Evolutionary conservation across 1,284 basidiomycete species (phyloP), one percentile per base, ranked within the genome.

Genomic region (Boletus semigastroideus): DNA sequence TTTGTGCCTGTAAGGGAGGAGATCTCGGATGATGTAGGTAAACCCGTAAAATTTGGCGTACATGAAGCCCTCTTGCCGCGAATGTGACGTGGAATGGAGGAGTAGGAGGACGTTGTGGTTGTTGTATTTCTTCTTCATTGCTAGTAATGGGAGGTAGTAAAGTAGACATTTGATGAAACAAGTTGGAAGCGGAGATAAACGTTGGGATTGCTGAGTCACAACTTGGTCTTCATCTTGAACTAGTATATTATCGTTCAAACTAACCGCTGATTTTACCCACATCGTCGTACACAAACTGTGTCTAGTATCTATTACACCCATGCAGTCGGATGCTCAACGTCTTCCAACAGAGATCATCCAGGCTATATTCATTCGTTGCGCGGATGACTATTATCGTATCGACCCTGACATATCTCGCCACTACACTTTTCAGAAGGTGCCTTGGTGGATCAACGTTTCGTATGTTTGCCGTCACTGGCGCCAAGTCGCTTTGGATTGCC

Each of bases 71-170:
- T 63, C 87, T 74, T 42, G 80, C 79, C 33, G 78, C 68, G 64
- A 88, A 88, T 0, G 85, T 85, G 16, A 82, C 85, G 60, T 90
- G 78, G 9, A 76, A 75, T 31, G 87, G 86, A 14, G 87, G 87
- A 5, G 87, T 86, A 6, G 85, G 86, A n/a, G 82, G 83, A 17
- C 79, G 73, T 62, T 88, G 82, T n/a, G 80, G 82, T 13, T 77
- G 74, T 12, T 78, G 78, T 43, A 83, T 72, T 47, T 88, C 85
- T 6, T 84, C 83, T 30, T 68, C 69, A 22, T 74, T 79, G 46
- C 25, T 57, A 34, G 53, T 44, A 1, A 45, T 31, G 14, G 58
- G 13, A 8, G 55, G 56, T 48, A 69, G 56, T 48, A 69, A 42
- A 22, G 48, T 47, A 33, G 67, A 65, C 67, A 66, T 66, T 17